Conservation (phyloP, 805 yeast species). For the Candida sakaeoensis region DNA sequence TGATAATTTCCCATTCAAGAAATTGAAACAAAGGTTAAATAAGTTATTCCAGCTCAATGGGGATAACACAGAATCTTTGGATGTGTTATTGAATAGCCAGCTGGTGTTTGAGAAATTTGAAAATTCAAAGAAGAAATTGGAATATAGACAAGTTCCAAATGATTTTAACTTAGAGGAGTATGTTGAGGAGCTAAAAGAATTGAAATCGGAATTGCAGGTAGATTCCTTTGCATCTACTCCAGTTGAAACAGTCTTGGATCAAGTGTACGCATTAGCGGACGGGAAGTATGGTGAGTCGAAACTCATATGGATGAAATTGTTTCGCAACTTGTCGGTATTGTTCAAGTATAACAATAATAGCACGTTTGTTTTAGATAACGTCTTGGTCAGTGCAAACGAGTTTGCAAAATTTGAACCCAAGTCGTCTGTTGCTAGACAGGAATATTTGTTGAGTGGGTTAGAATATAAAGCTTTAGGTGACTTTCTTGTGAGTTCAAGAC, state of each 20-base stretch:
- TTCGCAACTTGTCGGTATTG: slow-evolving; percentile 26
- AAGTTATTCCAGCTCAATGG: slow-evolving; percentile 48
- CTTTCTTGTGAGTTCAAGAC: slow-evolving; percentile 5
- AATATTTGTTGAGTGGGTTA: slow-evolving; percentile 9
- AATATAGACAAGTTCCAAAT: slow-evolving; percentile 31
- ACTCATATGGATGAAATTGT: slow-evolving; percentile 23
- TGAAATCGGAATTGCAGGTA: slow-evolving; percentile 17
- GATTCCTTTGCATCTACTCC: slow-evolving; percentile 15
- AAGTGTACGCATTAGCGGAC: slow-evolving; percentile 14
- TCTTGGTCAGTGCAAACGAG: slow-evolving; percentile 24
- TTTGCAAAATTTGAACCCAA: slow-evolving; percentile 20
- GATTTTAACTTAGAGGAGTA: slow-evolving; percentile 32
- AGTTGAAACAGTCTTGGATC: slow-evolving; percentile 14
- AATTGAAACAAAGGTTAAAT: slow-evolving; percentile 16
- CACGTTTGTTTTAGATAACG: slow-evolving; percentile 34
- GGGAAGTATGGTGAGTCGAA: slow-evolving; percentile 17
- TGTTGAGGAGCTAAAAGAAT: slow-evolving; percentile 23
- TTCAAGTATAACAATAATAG: slow-evolving; percentile 31
- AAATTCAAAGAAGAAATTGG: not conserved
- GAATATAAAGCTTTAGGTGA: slow-evolving; percentile 8
- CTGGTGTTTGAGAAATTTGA: slow-evolving; percentile 8
- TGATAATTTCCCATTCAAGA: slow-evolving; percentile 13
- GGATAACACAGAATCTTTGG: slow-evolving; percentile 56
- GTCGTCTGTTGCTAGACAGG: not conserved
- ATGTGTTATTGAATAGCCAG: slow-evolving; percentile 19